Conservation (phyloP, 495 filamentous ascomycete genomes). For the Daldinia decipiens region DNA sequence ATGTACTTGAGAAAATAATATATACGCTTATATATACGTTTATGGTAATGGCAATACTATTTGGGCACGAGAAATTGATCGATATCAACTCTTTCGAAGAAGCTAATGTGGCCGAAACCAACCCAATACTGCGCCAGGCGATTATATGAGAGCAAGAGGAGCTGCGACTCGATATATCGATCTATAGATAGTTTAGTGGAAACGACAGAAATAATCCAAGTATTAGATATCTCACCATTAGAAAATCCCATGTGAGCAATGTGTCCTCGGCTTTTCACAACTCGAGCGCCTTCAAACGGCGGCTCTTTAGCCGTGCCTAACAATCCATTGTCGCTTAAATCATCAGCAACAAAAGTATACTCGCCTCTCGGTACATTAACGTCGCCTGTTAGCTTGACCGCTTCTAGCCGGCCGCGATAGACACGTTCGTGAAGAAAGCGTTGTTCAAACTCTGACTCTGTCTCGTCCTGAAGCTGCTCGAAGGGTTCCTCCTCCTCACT, state of each 20-base stretch:
- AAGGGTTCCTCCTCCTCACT: conserved; percentile 45
- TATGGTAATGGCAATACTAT: conserved; percentile 8
- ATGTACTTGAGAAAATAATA: conserved; percentile 19
- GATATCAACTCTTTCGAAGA: conserved; percentile 81
- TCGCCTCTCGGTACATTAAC: conserved; percentile 88
- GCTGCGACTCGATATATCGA: conserved; percentile 74
- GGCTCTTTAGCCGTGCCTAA: conserved; percentile 67
- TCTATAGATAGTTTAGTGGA: conserved; percentile 58
- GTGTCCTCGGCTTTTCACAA: conserved; percentile 81
- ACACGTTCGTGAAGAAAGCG: conserved; percentile 51
- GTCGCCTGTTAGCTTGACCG: conserved; percentile 91
- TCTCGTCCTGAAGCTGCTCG: conserved; percentile 49
- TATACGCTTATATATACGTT: conserved; percentile 33
- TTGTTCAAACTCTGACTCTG: conserved; percentile 52
- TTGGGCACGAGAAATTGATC: conserved; percentile 61
- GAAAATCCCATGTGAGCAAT: conserved; percentile 76
- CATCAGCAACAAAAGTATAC: conserved; percentile 78
- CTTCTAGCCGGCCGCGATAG: conserved; percentile 73
- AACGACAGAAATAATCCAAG: not conserved
- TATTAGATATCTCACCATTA: conserved; percentile 65
- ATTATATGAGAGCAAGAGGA: conserved; percentile 82
- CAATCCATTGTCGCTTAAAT: conserved; percentile 72
- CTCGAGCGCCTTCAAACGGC: conserved; percentile 75
- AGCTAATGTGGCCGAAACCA: conserved; percentile 80
- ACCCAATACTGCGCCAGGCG: conserved; percentile 86